Base-by-base conservation (phyloP, 2,329 filamentous ascomycete genomes). In the Hirsutella rhossiliensis region DNA sequence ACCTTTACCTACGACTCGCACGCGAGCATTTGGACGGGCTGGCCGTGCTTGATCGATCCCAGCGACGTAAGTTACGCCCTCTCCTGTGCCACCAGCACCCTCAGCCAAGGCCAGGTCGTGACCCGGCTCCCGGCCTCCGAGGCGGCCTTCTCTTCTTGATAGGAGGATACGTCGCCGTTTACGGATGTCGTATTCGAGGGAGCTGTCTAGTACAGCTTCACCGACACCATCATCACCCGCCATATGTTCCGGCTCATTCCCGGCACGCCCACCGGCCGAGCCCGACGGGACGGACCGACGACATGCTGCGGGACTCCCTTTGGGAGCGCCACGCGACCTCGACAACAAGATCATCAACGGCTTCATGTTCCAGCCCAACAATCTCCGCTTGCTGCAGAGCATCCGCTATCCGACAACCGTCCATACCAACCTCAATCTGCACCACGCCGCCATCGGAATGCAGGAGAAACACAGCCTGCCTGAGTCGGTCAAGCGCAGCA, bases 381-480 rank as follows among this genome's bases (percentile, higher is more conserved):
- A 78, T 46, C 72, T 94, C 38, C 77, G 86, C 31, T 64, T 95
- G 20, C 87, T 88, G 0, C 64, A 69, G 23, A 80, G 82, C 12
- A 65, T 86, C 42, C 69, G 73, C 34, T 77, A 94, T 52, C 72
- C 82, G 1, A 80, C 85, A 39, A 78, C 87, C 7, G 74, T 94
- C 0, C 89, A 94, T 57, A 72, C 82, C 42, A 95, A 95, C 50
- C 82, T 96, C 69, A 88, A 86, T 56, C 76, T 96, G 3, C 89
- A 96, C 56, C 87, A 94, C 61, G 85, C 87, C 1, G 88, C 89
- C 2, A 80, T 92, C 9, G 87, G 89, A 62, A 89, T 85, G 56
- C 83, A 83, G 1, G 82, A 88, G 44, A 82, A 80, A 54, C 73
- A 89, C 56, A 72, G 75, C 2, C 64, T 94, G 43, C 73, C 80